Evolutionary conservation across 1,284 basidiomycete genomes (phyloP).

Genomic region (Phylloporus gajari): DNA sequence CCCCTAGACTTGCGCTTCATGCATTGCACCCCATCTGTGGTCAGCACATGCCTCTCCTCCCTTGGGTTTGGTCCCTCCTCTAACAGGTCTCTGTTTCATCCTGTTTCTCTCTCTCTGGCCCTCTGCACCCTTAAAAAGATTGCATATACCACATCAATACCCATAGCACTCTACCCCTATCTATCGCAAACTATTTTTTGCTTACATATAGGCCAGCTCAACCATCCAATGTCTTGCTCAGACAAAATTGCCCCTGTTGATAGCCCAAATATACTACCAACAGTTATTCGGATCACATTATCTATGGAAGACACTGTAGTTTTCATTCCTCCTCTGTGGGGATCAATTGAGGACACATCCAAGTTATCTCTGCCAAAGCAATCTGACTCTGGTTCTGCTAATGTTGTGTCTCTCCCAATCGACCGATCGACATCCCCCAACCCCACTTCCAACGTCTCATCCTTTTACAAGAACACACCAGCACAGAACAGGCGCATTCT

Average conservation of each 20-base stretch:
- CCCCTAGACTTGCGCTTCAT: constrained; percentile 45
- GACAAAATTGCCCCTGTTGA: constrained; percentile 4
- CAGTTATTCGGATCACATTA: constrained; percentile 16
- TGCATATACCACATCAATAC: constrained; percentile 19
- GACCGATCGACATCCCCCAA: neutral
- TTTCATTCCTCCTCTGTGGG: constrained; percentile 33
- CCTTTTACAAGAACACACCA: constrained; percentile 31
- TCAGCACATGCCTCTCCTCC: constrained; percentile 25
- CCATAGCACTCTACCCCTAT: constrained; percentile 44
- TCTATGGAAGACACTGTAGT: constrained; percentile 26
- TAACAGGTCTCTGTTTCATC: constrained; percentile 39
- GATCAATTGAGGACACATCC: constrained; percentile 1
- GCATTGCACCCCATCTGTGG: constrained; percentile 32
- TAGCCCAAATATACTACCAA: neutral
- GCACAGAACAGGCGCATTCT: constrained; percentile 18
- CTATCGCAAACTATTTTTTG: constrained; percentile 39
- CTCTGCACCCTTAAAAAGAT: constrained; percentile 41
- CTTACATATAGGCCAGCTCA: constrained; percentile 35
- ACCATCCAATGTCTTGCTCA: constrained; percentile 3
- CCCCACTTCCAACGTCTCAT: constrained; percentile 23
- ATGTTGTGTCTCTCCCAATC: neutral
- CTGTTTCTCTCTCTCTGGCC: constrained; percentile 35
- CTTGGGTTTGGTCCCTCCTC: constrained; percentile 39
- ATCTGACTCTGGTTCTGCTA: neutral
- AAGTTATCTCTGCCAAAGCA: neutral